A percentile compares a stretch with the other conserved stretches of the same genome.
phyloP scores from a whole-genome alignment of 495 filamentous ascomycete species.

The Penicillium daleae region DNA sequence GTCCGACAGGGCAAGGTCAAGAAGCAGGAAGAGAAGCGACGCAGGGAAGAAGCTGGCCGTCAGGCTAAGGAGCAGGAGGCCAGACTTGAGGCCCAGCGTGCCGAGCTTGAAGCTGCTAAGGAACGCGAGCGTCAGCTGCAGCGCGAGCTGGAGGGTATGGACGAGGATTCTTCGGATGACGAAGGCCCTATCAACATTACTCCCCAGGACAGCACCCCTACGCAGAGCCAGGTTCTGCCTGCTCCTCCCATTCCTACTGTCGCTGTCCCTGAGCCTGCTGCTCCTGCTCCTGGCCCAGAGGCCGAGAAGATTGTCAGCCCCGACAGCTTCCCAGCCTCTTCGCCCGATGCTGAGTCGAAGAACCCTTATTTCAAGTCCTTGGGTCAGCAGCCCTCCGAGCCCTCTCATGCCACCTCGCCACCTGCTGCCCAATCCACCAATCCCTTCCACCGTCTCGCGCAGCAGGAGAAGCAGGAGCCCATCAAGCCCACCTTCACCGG shows the following conservation, averaged over 20 bases:
- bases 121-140: constrained; percentile 88
- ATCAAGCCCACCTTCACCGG: constrained; percentile 41
- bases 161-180: constrained; percentile 82
- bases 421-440: constrained; percentile 70
- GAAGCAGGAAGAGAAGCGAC: constrained; percentile 92
- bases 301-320: constrained; percentile 29
- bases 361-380: constrained; percentile 79
- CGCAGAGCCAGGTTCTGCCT: constrained; percentile 61
- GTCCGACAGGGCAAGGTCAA: constrained; percentile 94
- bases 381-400: constrained; percentile 46
- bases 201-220: constrained; percentile 81
- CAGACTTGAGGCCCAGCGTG: constrained; percentile 79
- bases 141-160: constrained; percentile 80
- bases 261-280: constrained; percentile 38
- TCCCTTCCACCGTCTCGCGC: constrained; percentile 90
- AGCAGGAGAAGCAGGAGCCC: constrained; percentile 54
- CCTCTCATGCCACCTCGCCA: constrained; percentile 23
- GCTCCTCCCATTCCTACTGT: constrained; percentile 33
- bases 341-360: constrained; percentile 52
- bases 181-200: constrained; percentile 82
- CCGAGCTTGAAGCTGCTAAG: constrained; percentile 88
- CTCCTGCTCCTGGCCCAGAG: constrained; percentile 50
- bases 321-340: constrained; percentile 27
- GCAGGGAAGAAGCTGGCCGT: constrained; percentile 83
- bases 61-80: constrained; percentile 90